Percentiles rank a stretch among this genome's conserved stretches.
Conservation (phyloP, 2,329 filamentous ascomycete genomes). For the Alternaria infectoria region DNA sequence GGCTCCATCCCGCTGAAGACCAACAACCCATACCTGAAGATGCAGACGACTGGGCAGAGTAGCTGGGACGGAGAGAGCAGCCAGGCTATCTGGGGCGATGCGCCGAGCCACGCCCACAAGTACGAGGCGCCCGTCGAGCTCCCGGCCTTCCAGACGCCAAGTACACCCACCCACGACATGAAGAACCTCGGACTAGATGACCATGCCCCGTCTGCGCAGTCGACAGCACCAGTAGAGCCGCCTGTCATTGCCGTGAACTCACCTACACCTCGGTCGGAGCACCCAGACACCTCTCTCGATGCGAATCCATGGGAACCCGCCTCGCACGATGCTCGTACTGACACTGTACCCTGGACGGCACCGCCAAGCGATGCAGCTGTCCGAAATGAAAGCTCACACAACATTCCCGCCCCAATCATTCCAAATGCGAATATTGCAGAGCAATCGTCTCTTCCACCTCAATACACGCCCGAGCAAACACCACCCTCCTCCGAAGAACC, state of each 20-base stretch:
- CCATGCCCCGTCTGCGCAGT: slow-evolving; percentile 13
- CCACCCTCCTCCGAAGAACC: slow-evolving; percentile 21
- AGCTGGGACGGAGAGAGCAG: slow-evolving; percentile 46
- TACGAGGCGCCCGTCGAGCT: slow-evolving; percentile 49
- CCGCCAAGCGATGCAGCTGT: neutral
- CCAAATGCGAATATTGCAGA: slow-evolving; percentile 33
- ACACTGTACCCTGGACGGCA: neutral
- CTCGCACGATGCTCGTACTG: neutral
- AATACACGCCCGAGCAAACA: slow-evolving; percentile 7
- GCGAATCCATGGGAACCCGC: slow-evolving; percentile 38
- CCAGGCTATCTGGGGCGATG: slow-evolving; percentile 49
- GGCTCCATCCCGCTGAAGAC: slow-evolving; percentile 46
- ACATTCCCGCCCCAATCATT: slow-evolving; percentile 33
- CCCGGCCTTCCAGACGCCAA: slow-evolving; percentile 50
- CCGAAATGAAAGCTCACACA: slow-evolving; percentile 20
- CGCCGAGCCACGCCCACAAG: slow-evolving; percentile 30
- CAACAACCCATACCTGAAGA: slow-evolving; percentile 54
- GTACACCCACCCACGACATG: slow-evolving; percentile 46
- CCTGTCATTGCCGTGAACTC: slow-evolving; percentile 38
- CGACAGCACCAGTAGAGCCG: slow-evolving; percentile 29
- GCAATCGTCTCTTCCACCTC: slow-evolving; percentile 17
- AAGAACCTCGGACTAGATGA: slow-evolving; percentile 46
- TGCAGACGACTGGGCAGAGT: slow-evolving; percentile 47
- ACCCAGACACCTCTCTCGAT: slow-evolving; percentile 30
- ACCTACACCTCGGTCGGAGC: slow-evolving; percentile 23